Base-by-base conservation (phyloP, 2,329 filamentous ascomycete species). In the Blumeriella jaapii region DNA sequence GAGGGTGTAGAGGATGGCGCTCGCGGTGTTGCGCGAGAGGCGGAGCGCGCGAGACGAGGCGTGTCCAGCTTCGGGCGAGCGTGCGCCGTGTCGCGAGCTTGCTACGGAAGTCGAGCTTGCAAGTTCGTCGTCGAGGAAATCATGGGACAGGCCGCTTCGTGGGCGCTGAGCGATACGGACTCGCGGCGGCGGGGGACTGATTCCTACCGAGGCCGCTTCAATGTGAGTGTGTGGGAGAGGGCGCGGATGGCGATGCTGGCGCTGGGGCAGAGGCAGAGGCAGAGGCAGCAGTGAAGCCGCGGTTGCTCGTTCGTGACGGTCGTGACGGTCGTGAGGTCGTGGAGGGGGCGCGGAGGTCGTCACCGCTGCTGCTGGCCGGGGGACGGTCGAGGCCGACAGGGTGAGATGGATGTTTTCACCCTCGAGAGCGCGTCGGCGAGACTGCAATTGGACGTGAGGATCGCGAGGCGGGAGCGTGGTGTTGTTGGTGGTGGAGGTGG, bases 1-100 rank as follows among this genome's bases (percentile, higher is more conserved):
- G 38, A 96, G 74, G 23, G 86, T 77, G 65, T 82, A 96, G 51
- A 93, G 78, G 56, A 98, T 87, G 23, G 91, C 89, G 58, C 82
- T 83, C 46, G 84, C 82, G 29, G 85, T 94, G 46, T 82, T 77
- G 50, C 75, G 79, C 30, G 86, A 94, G 58, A 95, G 78, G 52
- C 74, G 76, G 42, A 69, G 57, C 35, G 62, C 61, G 5, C 65
- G 63, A 43, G 69, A 66, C 26, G 63, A 58, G 35, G 61, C 56
- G 32, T 57, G 53, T 40, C 36, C 38, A n/a, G 41, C 36, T 44
- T 49, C 37, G 13, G 43, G 46, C 5, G 48, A 48, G n/a, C n/a
- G n/a, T n/a, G n/a, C n/a, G 24, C 36, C 23, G 13, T 44, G 39
- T 27, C 36, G 38, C 15, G 45, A 41, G 34, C 43, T 47, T 31